Conservation (phyloP, 2,329 filamentous ascomycete species). For the Nemania diffusa region DNA sequence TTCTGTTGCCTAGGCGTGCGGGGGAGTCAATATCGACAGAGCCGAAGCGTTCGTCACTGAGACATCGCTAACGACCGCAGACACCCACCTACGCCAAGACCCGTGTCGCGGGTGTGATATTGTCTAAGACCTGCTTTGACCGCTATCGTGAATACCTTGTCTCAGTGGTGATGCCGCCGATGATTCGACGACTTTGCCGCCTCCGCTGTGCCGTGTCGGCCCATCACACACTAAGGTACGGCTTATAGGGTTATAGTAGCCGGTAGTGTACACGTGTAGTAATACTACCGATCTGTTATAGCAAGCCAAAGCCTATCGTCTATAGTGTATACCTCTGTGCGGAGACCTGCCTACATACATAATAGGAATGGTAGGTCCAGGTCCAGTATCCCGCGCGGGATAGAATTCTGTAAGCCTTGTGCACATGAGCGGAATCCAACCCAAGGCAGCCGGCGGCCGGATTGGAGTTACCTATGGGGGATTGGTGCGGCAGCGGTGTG, state of each 20-base stretch:
- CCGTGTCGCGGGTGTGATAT: neutral
- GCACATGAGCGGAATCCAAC: constrained; percentile 9
- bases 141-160: neutral
- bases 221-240: neutral
- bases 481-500: constrained; percentile 17
- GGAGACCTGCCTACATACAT: too few relatives aligned
- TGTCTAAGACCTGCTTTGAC: neutral
- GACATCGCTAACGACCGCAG: constrained; percentile 1
- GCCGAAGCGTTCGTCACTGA: too few relatives aligned
- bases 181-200: neutral
- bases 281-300: neutral
- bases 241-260: neutral
- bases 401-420: constrained; percentile 10
- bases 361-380: constrained; percentile 26
- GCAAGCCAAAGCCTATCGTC: neutral
- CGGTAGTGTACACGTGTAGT: neutral
- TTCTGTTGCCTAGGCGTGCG: too few relatives aligned
- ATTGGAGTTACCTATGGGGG: too few relatives aligned
- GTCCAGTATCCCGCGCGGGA: neutral
- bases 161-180: neutral
- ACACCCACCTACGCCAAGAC: neutral
- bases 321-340: too few relatives aligned
- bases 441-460: neutral
- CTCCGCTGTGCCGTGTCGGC: neutral
- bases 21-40: too few relatives aligned